These are phyloP conservation scores for Biscogniauxia mediterranea DNA, from an alignment of 2,329 filamentous ascomycete genomes.

Conservation along the genomic window DNA sequence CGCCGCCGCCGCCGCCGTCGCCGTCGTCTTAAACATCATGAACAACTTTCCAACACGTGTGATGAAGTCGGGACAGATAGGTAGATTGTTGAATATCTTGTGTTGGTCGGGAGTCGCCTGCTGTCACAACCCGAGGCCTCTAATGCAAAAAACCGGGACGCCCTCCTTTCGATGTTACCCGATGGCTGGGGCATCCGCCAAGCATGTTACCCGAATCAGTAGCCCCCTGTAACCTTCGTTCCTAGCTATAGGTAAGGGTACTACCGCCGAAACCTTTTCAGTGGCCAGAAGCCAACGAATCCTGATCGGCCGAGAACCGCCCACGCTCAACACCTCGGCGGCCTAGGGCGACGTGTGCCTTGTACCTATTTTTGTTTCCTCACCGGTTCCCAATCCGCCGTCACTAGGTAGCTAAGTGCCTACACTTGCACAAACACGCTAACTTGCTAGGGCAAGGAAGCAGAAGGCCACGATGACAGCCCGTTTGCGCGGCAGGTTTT, in stretches of 20 bases:
- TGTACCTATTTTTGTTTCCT: background rate
- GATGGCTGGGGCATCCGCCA: constrained; percentile 1
- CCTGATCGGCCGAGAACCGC: constrained; percentile 1
- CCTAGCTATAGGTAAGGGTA: background rate
- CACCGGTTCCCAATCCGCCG: background rate
- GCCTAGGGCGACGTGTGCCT: background rate
- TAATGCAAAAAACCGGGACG: background rate
- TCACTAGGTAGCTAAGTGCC: background rate
- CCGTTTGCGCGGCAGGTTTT: background rate
- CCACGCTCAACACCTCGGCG: background rate
- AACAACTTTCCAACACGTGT: background rate
- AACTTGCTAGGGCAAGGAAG: background rate
- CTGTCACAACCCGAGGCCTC: background rate
- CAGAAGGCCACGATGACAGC: background rate
- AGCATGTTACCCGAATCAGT: constrained; percentile 3
- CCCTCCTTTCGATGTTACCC: background rate
- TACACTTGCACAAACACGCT: background rate
- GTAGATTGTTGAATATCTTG: background rate
- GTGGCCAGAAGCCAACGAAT: background rate
- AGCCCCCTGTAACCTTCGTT: constrained; percentile 1
- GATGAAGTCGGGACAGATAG: background rate
- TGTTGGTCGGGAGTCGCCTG: background rate
- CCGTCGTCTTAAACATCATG: background rate
- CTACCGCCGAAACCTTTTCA: constrained; percentile 1
- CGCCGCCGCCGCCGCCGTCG: too few species aligned